A percentile compares a stretch with the other conserved stretches of the same genome.
These are phyloP conservation scores for Diaporthe sp. DNA, from an alignment of 2,329 filamentous ascomycete genomes.

Conservation along the genomic window DNA sequence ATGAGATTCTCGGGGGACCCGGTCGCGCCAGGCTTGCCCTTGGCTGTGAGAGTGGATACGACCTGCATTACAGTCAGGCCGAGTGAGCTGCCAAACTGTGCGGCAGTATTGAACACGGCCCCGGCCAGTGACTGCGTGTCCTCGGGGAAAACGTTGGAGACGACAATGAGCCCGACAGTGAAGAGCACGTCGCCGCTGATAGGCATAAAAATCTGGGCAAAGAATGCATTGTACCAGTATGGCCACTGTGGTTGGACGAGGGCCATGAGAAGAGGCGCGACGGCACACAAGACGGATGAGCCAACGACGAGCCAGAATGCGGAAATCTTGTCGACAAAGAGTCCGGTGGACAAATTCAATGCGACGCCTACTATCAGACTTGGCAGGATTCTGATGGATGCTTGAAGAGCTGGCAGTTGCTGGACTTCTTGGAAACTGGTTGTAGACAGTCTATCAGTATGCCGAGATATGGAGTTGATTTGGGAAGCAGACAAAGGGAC, in stretches of 20 bases:
- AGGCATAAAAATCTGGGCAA: slow-evolving; percentile 56
- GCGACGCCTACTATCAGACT: slow-evolving; percentile 58
- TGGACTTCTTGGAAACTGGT: slow-evolving; percentile 66
- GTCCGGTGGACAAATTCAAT: slow-evolving; percentile 58
- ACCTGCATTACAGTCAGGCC: slow-evolving; percentile 37
- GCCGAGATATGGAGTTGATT: slow-evolving; percentile 18
- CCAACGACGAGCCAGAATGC: slow-evolving; percentile 56
- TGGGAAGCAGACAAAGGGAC: slow-evolving; percentile 4
- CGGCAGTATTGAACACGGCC: slow-evolving; percentile 71
- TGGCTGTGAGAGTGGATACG: slow-evolving; percentile 26
- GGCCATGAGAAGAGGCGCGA: slow-evolving; percentile 68
- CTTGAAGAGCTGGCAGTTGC: slow-evolving; percentile 57
- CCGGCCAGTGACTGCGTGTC: slow-evolving; percentile 71
- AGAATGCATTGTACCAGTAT: slow-evolving; percentile 65
- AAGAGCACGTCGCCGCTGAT: slow-evolving; percentile 64
- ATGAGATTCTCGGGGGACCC: slow-evolving; percentile 25
- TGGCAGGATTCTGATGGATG: slow-evolving; percentile 62
- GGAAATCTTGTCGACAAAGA: slow-evolving; percentile 59
- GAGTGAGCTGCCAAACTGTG: slow-evolving; percentile 58
- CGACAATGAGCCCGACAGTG: slow-evolving; percentile 67
- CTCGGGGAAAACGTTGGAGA: slow-evolving; percentile 67
- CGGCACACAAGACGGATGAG: slow-evolving; percentile 57
- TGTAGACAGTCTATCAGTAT: slow-evolving; percentile 19
- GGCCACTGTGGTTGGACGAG: slow-evolving; percentile 60
- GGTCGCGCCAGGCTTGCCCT: background rate